phyloP scores from a whole-genome alignment of 2,329 filamentous ascomycete species.

The Curvularia sp. region DNA sequence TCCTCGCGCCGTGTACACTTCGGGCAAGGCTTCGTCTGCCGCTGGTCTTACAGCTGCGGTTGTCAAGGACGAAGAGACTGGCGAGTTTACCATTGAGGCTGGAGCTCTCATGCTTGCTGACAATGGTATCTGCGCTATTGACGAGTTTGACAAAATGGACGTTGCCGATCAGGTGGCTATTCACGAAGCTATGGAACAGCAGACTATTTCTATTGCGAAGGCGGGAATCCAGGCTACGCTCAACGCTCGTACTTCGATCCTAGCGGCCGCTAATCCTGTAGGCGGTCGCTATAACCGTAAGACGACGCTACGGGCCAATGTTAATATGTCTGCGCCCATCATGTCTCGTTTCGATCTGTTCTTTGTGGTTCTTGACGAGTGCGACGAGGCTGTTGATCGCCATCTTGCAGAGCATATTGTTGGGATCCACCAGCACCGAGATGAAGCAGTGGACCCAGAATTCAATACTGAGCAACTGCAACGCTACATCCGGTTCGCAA shows the following conservation, averaged over 20 bases:
- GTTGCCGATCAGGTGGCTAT: slow-evolving; percentile 96
- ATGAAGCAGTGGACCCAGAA: slow-evolving; percentile 89
- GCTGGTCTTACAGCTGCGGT: slow-evolving; percentile 97
- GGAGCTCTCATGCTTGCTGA: slow-evolving; percentile 97
- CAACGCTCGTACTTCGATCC: slow-evolving; percentile 92
- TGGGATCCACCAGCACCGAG: slow-evolving; percentile 87
- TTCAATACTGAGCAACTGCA: slow-evolving; percentile 97
- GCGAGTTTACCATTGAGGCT: slow-evolving; percentile 98
- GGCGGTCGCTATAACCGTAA: slow-evolving; percentile 98
- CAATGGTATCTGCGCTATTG: slow-evolving; percentile 96
- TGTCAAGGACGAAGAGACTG: slow-evolving; percentile 97
- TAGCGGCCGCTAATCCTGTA: slow-evolving; percentile 95
- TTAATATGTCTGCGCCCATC: slow-evolving; percentile 98
- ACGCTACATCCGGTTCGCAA: slow-evolving; percentile 94
- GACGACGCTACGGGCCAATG: slow-evolving; percentile 88
- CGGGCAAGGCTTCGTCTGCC: slow-evolving; percentile 94
- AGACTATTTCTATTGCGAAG: slow-evolving; percentile 98
- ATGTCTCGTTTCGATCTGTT: slow-evolving; percentile 99
- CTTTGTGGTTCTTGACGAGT: slow-evolving; percentile 97
- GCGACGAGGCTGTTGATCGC: slow-evolving; percentile 88
- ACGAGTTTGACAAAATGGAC: slow-evolving; percentile 99
- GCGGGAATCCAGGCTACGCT: slow-evolving; percentile 97
- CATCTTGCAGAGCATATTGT: slow-evolving; percentile 96
- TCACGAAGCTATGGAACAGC: slow-evolving; percentile 99
- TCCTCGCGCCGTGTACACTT: slow-evolving; percentile 96